Evolutionary conservation across 148 eudicot species (phyloP).

Genomic region (Dianthus caryophyllus): DNA sequence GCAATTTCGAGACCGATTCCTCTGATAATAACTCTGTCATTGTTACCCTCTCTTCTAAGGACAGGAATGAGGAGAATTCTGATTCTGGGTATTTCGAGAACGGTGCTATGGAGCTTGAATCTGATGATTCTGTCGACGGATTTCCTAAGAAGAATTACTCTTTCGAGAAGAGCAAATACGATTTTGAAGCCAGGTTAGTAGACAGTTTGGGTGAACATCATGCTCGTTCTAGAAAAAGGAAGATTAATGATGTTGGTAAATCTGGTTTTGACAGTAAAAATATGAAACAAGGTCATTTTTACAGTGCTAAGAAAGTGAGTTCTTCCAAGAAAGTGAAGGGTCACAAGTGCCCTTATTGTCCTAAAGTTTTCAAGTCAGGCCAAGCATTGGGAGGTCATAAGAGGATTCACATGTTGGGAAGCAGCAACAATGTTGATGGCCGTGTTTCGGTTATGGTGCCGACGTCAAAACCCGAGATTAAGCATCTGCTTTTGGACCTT

Average conservation of each 20-base stretch:
- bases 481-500: constrained; percentile 50
- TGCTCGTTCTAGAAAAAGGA: constrained; percentile 26
- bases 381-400: constrained; percentile 98
- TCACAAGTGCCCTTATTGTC: constrained; percentile 78
- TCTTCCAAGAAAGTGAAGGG: constrained; percentile 51
- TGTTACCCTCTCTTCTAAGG: constrained; percentile 7
- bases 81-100: constrained; percentile 69
- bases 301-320: constrained; percentile 20
- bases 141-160: constrained; percentile 28
- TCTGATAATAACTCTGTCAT: constrained; percentile 73
- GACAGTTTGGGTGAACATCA: constrained; percentile 16
- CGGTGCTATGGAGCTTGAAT: constrained; percentile 62
- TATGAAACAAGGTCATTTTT: constrained; percentile 25
- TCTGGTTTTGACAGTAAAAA: constrained; percentile 18
- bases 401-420: constrained; percentile 70
- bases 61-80: constrained; percentile 41
- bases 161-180: constrained; percentile 20
- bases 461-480: constrained; percentile 3
- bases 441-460: neutral
- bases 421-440: constrained; percentile 3
- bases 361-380: constrained; percentile 68
- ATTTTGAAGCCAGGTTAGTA: constrained; percentile 28
- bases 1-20: constrained; percentile 43
- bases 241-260: constrained; percentile 3
- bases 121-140: constrained; percentile 68